Evolutionary conservation across 2,329 filamentous ascomycete species (phyloP), one percentile per base, ranked within the genome.

Genomic region (Ascochyta koolunga): DNA sequence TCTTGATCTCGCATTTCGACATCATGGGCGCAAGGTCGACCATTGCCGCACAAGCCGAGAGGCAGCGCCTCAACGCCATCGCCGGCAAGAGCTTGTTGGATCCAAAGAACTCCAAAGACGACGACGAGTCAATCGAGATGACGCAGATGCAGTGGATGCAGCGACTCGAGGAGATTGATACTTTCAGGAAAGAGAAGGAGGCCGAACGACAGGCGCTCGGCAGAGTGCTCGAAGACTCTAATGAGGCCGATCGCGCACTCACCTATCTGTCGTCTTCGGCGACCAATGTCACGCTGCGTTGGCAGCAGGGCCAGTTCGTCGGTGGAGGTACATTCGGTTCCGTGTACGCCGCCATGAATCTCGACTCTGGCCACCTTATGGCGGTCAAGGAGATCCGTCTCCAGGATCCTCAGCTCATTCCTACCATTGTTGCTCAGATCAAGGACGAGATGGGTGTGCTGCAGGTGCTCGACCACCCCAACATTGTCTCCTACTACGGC

Each of bases 291-390:
- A 96, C 91, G 38, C 86, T 98, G 78, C 88, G 95, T 60, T 99
- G 95, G 95, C 95, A 98, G 74, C 95, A 97, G 80, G 95, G 95
- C n/a, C 91, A 96, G 67, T 99, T 96, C 71, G 91, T 99, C 37
- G 95, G 95, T 44, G 93, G 95, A 46, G 95, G 95, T 62, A 97
- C 93, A 0, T 99, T 99, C 76, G 95, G 95, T 58, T 96, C 93
- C 47, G 95, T 99, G 10, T 99, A 99, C 69, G 92, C 92, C 29
- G 95, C 93, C 29, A 96, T 98, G 84, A 97, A 99, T 70, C 81
- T 99, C 46, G 96, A 99, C 77, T 93, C 91, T 22, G 93, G 93
- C 53, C 92, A 96, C 70, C 78, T 98, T 57, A 98, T 99, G 93
- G 95, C 95, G 3, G 95, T 99, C 64, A 99, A 99, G 77, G 95